A percentile compares a stretch with the other conserved stretches of the same genome.
Evolutionary conservation across 345 rosid genomes (phyloP).

Genomic region (Camelina laxa): DNA sequence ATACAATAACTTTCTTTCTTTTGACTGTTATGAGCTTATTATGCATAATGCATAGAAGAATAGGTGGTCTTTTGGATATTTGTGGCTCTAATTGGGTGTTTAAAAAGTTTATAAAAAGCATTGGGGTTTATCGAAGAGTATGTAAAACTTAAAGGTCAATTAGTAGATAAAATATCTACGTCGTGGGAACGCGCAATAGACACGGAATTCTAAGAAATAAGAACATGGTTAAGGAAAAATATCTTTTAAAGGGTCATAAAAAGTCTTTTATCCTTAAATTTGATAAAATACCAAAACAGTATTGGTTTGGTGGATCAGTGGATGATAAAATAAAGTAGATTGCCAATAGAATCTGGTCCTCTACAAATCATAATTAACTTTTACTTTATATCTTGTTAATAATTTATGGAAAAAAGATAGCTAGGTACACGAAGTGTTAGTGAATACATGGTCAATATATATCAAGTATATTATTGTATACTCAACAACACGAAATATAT

Average conservation of each 20-base stretch:
- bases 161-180: constrained; percentile 24
- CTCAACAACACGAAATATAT: too few species aligned
- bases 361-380: constrained; percentile 19
- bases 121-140: background rate
- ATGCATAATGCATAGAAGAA: background rate
- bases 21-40: background rate
- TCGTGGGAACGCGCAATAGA: constrained; percentile 40
- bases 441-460: too few species aligned
- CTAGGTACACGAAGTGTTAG: too few species aligned
- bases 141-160: background rate
- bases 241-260: background rate
- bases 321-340: background rate
- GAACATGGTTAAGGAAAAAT: constrained; percentile 26
- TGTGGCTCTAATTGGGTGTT: background rate
- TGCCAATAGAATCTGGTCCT: constrained; percentile 35
- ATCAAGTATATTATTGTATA: too few species aligned
- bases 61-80: too few species aligned
- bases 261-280: constrained; percentile 31
- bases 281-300: background rate
- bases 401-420: too few species aligned
- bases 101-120: background rate
- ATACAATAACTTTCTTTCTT: accelerated
- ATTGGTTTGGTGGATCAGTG: constrained; percentile 9
- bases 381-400: constrained; percentile 28
- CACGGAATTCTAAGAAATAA: constrained; percentile 31